A percentile compares a stretch with the other conserved stretches of the same genome.
Evolutionary conservation across 2,329 filamentous ascomycete species (phyloP).

Genomic region (Fusarium sp.): DNA sequence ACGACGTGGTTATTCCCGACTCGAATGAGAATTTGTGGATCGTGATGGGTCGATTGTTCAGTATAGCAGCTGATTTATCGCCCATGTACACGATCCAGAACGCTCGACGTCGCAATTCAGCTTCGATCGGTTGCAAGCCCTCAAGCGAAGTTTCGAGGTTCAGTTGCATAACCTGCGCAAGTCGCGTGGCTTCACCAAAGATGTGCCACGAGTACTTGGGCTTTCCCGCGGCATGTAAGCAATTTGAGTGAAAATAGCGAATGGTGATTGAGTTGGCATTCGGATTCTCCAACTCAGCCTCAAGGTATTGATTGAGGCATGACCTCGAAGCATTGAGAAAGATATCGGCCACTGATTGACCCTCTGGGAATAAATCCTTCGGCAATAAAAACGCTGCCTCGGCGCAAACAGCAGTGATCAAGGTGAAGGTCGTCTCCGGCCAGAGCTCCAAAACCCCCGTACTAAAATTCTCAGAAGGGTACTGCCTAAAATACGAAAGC

Average conservation of each 20-base stretch:
- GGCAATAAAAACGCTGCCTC: conserved; percentile 53
- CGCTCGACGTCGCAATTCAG: conserved; percentile 48
- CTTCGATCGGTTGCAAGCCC: conserved; percentile 50
- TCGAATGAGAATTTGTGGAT: conserved; percentile 56
- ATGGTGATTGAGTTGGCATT: conserved; percentile 55
- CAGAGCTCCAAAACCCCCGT: conserved; percentile 41
- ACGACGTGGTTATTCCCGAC: conserved; percentile 50
- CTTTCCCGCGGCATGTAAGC: conserved; percentile 54
- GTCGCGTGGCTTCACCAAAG: conserved; percentile 54
- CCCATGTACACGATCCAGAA: conserved; percentile 55
- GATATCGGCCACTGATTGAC: conserved; percentile 48
- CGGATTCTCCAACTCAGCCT: conserved; percentile 53
- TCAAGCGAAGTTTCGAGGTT: conserved; percentile 52
- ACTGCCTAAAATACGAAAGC: conserved; percentile 45
- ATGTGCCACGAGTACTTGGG: conserved; percentile 56
- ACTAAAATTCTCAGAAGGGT: conserved; percentile 16
- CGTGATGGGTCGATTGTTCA: conserved; percentile 54
- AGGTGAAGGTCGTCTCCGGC: conserved; percentile 51
- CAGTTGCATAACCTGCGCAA: conserved; percentile 55
- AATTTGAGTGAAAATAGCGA: conserved; percentile 57
- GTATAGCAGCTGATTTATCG: conserved; percentile 51
- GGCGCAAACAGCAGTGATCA: conserved; percentile 56
- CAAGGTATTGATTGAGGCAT: conserved; percentile 51
- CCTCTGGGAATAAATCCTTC: conserved; percentile 51
- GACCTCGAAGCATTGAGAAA: conserved; percentile 53